Conservation (phyloP, 257 asterid species). For the Nicotiana knightiana region DNA sequence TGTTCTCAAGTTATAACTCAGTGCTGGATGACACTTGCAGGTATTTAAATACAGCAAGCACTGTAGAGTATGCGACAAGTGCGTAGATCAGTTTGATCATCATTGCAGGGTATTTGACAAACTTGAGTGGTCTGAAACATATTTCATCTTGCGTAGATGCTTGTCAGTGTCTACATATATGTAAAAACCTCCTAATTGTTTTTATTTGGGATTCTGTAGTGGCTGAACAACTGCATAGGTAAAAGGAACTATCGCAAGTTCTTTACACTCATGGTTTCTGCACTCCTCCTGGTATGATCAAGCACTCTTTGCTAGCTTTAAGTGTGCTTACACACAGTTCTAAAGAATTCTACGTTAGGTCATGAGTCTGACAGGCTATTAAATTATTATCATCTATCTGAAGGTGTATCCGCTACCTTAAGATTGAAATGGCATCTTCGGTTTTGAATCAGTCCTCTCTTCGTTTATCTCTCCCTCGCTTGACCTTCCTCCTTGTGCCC, state of each 20-base stretch:
- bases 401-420: background rate
- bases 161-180: background rate
- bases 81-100: conserved; percentile 92
- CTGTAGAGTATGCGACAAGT: conserved; percentile 95
- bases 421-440: background rate
- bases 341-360: background rate
- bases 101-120: conserved; percentile 81
- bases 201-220: conserved; percentile 43
- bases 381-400: background rate
- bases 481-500: background rate
- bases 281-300: conserved; percentile 81
- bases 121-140: conserved; percentile 6
- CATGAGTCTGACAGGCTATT: background rate
- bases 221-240: conserved; percentile 99
- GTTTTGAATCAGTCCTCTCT: background rate
- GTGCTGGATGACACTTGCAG: conserved; percentile 31
- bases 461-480: background rate
- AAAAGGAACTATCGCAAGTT: conserved; percentile 87
- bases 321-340: background rate
- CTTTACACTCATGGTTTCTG: conserved; percentile 88
- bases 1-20: background rate
- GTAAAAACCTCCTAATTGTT: conserved; percentile 1
- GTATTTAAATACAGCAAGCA: conserved; percentile 97
- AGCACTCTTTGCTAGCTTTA: conserved; percentile 11
- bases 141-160: background rate